phyloP scores from a whole-genome alignment of 2,329 filamentous ascomycete genomes.

The Chaetomiaceae sp. region DNA sequence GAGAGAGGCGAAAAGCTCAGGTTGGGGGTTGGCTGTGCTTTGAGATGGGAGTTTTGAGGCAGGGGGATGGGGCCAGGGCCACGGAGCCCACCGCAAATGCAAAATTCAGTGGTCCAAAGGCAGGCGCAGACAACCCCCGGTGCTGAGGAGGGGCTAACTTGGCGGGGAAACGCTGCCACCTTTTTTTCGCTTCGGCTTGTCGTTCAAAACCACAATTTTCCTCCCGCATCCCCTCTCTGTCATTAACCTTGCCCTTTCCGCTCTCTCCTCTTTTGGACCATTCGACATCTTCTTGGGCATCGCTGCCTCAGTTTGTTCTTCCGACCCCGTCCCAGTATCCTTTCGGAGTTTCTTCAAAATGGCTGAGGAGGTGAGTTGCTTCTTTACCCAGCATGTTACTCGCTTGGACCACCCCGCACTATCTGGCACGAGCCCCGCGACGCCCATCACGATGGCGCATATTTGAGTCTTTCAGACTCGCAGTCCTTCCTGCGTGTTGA shows the following conservation, averaged over 20 bases:
- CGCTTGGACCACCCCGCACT: conserved; percentile 45
- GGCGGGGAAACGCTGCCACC: conserved; percentile 24
- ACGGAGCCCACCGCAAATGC: conserved; percentile 14
- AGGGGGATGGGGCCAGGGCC: not conserved
- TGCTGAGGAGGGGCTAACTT: conserved; percentile 22
- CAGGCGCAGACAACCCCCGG: no score
- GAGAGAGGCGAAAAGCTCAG: no score
- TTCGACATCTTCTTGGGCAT: conserved; percentile 26
- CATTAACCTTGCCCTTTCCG: conserved; percentile 20
- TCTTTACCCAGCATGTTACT: conserved; percentile 22
- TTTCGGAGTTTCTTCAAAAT: conserved; percentile 48
- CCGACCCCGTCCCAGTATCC: conserved; percentile 26
- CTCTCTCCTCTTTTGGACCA: conserved; percentile 19
- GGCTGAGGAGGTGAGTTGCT: conserved; percentile 40
- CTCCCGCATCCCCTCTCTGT: conserved; percentile 29
- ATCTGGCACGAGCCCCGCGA: conserved; percentile 27
- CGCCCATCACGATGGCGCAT: conserved; percentile 15
- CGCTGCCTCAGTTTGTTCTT: conserved; percentile 32
- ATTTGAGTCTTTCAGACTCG: not conserved
- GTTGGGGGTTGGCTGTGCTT: not conserved
- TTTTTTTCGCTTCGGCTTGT: conserved; percentile 26
- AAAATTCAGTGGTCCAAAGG: conserved; percentile 16
- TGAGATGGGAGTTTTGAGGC: no score
- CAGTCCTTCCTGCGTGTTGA: no score
- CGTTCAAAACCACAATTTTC: conserved; percentile 30